Evolutionary conservation across 129 eudicot species (phyloP), one percentile per base, ranked within the genome.

Genomic region (Tagetes patula): DNA sequence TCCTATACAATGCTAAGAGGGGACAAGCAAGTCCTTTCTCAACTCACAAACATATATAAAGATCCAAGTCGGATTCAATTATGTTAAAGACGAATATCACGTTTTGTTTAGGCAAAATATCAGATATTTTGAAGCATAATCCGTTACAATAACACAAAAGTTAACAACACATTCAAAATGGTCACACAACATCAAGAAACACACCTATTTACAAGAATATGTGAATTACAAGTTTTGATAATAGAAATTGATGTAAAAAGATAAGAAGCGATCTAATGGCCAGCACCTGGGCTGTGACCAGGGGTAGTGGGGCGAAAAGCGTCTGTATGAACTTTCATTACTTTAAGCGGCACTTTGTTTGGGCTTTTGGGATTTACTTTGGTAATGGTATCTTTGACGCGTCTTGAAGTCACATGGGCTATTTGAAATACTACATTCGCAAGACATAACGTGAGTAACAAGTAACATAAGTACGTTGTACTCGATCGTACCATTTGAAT

Each of bases 231-330:
- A 43, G 6, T 65, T 64, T 42, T 34, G 7, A 2, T 6, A 36
- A 58, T 13, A 13, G 49, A 59, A 11, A 45, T 5, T 6, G 6
- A 58, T 20, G 32, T 46, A 10, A n/a, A 13, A 40, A 41, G 1
- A 30, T 42, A 73, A 50, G 41, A 75, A 8, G 58, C 77, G 33
- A 72, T 45, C 70, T 84, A 81, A 67, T 83, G 86, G 32, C 86
- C 88, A 31, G 74, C 77, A 5, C 91, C 90, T 2, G 87, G 91
- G 74, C 87, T 85, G 31, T 79, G 85, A 47, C 91, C 95, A 7
- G 82, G 95, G 8, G 73, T 72, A 9, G 90, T 85, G 48, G 84
- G 90, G 9, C 88, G 81, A 70, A 83, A 88, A 52, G 77, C 53
- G 14, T 83, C 88, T 52, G 78, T 13, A 38, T n/a, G 30, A 59